Conservation (phyloP, 805 yeast genomes). For the Henningerozyma blattae region DNA sequence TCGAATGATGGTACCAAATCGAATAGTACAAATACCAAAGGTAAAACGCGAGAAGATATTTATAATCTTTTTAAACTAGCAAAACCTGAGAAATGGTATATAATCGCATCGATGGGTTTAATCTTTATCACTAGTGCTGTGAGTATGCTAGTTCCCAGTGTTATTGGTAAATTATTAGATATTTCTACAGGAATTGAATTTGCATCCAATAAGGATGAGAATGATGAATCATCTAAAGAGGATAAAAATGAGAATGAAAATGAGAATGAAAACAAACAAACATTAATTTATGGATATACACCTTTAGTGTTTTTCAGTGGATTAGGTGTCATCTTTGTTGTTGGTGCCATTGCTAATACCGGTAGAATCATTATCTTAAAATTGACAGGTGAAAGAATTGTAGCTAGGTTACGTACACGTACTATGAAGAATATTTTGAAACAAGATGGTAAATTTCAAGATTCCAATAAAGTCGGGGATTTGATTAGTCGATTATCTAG, state of each 20-base stretch:
- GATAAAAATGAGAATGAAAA: conserved; percentile 11
- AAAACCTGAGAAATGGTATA: conserved; percentile 41
- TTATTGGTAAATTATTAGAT: conserved; percentile 81
- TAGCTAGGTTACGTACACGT: conserved; percentile 70
- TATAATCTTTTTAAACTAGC: conserved; percentile 42
- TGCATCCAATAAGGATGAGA: conserved; percentile 7
- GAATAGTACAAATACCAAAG: background rate
- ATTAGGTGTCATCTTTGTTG: conserved; percentile 47
- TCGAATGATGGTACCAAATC: too few relatives aligned
- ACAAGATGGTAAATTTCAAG: conserved; percentile 85
- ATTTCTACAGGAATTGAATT: conserved; percentile 30
- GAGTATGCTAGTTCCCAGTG: conserved; percentile 68
- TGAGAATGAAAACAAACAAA: conserved; percentile 20
- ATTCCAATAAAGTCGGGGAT: conserved; percentile 84
- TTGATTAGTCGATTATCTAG: conserved; percentile 77
- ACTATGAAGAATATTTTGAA: conserved; percentile 65
- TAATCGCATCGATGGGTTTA: conserved; percentile 49
- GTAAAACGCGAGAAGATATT: conserved; percentile 14
- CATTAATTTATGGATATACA: conserved; percentile 45
- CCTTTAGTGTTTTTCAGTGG: conserved; percentile 51
- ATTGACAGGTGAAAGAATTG: conserved; percentile 75
- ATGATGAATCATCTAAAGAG: conserved; percentile 1
- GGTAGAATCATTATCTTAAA: conserved; percentile 69
- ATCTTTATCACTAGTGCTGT: conserved; percentile 64
- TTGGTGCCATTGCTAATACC: conserved; percentile 71